Base-by-base conservation (phyloP, 108 stramenopile species). In the Discostella stelligeroides region DNA sequence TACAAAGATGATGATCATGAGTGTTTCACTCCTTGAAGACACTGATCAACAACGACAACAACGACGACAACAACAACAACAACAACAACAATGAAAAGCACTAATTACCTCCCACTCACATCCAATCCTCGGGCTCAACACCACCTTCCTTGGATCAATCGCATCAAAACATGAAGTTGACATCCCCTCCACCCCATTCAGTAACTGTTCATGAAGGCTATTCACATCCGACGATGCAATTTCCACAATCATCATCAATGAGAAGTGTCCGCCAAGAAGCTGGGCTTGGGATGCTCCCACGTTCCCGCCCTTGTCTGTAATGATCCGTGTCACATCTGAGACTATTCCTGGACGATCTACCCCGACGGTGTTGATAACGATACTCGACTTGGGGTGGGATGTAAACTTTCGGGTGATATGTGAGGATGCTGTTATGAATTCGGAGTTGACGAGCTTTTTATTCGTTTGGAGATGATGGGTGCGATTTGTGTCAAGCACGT, bases 271-370 rank as follows among this genome's bases (percentile, higher is more conserved):
- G 18, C 90, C 90, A 5, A 91, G 60, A 29, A 74, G 72, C 49
- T 85, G 67, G n/a, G 87, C 86, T 37, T 79, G 81, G 8, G 82
- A 83, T 49, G 86, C 88, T 14, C 86, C 88, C 17, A 89, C 87
- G 50, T 89, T 92, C 38, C 91, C 91, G 21, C 87, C 87, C 15
- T 62, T 68, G 39, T 79, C 76, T 11, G 79, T 86, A 29, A 92
- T 87, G 49, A 83, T 61, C 21, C 80, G 81, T 11, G 88, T 88
- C 24, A 92, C 73, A 18, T 89, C 88, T 4, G 80, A 67, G 13
- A 92, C 91, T 60, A 92, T 89, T 1, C 91, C 91, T 0, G 81
- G 76, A 9, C 91, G 84, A 63, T 92, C 91, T 11, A 46, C 45
- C 1, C 91, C 91, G 7, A 92, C 83, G 2, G 88, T 75, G 60